Base-by-base conservation (phyloP, 176 grass and related monocot genomes). In the Cymbopogon citratus region DNA sequence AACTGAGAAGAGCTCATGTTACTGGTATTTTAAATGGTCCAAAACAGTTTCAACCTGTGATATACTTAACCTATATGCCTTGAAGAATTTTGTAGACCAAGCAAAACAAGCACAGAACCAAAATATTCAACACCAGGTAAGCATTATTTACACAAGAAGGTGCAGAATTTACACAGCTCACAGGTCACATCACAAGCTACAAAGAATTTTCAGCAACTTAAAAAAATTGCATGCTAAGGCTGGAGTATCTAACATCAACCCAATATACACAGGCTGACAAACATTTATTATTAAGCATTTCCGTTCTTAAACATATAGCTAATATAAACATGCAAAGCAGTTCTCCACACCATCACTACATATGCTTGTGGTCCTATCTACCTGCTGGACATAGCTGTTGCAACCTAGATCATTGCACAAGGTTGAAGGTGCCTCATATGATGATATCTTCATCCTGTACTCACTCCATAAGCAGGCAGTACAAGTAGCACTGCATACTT, bases 81-180 rank as follows among this genome's bases (percentile, higher is more conserved):
- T 18, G 4, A 45, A 78, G 45, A 83, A 60, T 23, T 79, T 28
- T 1, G 11, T 7, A 66, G 23, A 74, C 41, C 61, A 76, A 66
- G 54, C 3, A 65, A 65, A 26, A 71, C 33, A 54, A 34, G 25
- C 1, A 23, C 8, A 54, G 21, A 81, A 35, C 43, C 12, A 64
- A 81, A 57, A 66, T 59, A 40, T 65, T 85, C 64, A 63, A 89
- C 34, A 75, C 9, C 9, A 76, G 54, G 52, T 63, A 81, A 81
- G 33, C 63, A 85, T 52, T 71, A 78, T 77, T 81, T 73, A 85
- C 72, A 85, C 70, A 25, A 21, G 48, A 85, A 85, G 11, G 7
- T 77, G 14, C 66, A 82, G 73, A 81, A 81, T 85, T 77, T 85
- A 89, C 87, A 89, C 45, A 44, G 80, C 71, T 76, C 77, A 85